These are phyloP conservation scores for Hypericum perforatum DNA, from an alignment of 345 rosid species.

Conservation along the genomic window DNA sequence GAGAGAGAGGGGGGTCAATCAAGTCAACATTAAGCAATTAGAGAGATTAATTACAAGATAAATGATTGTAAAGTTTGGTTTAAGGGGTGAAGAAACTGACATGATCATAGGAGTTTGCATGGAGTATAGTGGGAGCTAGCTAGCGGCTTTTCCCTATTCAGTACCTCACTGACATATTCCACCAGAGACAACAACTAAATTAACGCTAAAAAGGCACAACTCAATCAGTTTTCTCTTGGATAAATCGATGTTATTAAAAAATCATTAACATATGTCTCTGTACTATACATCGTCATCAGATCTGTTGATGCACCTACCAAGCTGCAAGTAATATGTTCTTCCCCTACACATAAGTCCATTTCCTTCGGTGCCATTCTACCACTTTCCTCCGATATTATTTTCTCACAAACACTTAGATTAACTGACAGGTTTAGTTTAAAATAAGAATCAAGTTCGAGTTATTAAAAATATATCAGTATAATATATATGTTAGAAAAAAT, in stretches of 20 bases:
- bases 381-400: slow-evolving; percentile 12
- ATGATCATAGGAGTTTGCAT: slow-evolving; percentile 15
- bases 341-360: slow-evolving; percentile 34
- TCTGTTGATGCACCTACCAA: slow-evolving; percentile 9
- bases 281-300: slow-evolving; percentile 25
- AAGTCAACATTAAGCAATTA: too few species aligned
- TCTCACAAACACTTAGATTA: too few species aligned
- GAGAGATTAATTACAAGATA: background rate
- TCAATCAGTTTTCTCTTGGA: slow-evolving; percentile 14
- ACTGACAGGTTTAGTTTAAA: too few species aligned
- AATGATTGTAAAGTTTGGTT: background rate
- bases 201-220: slow-evolving; percentile 16
- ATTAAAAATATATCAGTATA: too few species aligned
- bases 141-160: slow-evolving; percentile 33
- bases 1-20: slow-evolving; percentile 5
- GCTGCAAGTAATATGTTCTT: background rate
- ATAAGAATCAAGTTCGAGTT: too few species aligned
- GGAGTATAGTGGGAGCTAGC: slow-evolving; percentile 23
- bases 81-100: slow-evolving; percentile 12
- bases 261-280: slow-evolving; percentile 50
- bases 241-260: too few species aligned
- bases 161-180: slow-evolving; percentile 53
- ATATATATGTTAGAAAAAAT: too few species aligned
- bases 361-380: slow-evolving; percentile 32
- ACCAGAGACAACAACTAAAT: slow-evolving; percentile 32